Evolutionary conservation across 2,329 filamentous ascomycete genomes (phyloP).

Genomic region (Microcyclosporella mali): DNA sequence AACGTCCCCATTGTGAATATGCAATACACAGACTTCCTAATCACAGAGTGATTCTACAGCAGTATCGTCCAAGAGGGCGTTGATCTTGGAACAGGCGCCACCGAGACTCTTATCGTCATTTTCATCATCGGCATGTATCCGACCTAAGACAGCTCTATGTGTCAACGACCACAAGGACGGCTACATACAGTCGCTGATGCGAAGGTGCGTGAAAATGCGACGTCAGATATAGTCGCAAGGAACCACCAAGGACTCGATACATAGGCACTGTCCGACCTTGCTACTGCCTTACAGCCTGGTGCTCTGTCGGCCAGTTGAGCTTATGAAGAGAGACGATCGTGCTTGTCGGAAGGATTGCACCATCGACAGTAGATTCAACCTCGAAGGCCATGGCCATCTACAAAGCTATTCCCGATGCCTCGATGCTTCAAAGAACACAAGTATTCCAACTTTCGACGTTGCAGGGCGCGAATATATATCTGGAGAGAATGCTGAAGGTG

Average conservation of each 20-base stretch:
- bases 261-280: no score
- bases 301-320: slow-evolving; percentile 15
- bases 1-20: no score
- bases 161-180: no score
- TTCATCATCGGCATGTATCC: no score
- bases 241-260: no score
- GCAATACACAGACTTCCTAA: no score
- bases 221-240: slow-evolving; percentile 5
- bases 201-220: slow-evolving; percentile 16
- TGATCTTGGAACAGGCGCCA: no score
- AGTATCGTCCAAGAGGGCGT: no score
- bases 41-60: no score
- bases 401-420: slow-evolving; percentile 33
- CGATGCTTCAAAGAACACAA: slow-evolving; percentile 39
- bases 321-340: slow-evolving; percentile 18
- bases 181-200: slow-evolving; percentile 17
- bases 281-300: slow-evolving; percentile 7
- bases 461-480: slow-evolving; percentile 45
- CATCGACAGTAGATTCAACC: slow-evolving; percentile 20
- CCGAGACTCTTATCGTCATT: no score
- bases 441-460: slow-evolving; percentile 39
- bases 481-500: slow-evolving; percentile 37
- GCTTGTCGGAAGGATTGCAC: slow-evolving; percentile 20
- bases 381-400: slow-evolving; percentile 31
- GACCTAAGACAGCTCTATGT: no score